Evolutionary conservation across 2,329 filamentous ascomycete genomes (phyloP).

Genomic region (Penicillium hordei): DNA sequence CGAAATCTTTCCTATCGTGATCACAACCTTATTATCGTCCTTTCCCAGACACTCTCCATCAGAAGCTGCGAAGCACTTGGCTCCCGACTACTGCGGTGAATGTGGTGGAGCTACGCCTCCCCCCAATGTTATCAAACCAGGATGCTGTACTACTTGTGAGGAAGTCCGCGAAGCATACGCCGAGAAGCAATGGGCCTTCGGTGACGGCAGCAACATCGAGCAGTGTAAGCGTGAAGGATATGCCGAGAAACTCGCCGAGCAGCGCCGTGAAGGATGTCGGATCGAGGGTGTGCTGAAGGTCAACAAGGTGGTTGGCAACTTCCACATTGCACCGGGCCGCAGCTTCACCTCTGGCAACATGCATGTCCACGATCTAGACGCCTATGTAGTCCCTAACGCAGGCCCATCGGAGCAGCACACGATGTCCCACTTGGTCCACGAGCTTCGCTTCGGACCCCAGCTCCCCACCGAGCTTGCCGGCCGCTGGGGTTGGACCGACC

Average conservation of each 20-base stretch:
- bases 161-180: constrained; percentile 96
- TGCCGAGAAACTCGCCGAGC: constrained; percentile 78
- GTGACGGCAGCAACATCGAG: constrained; percentile 85
- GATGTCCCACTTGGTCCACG: constrained; percentile 85
- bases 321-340: constrained; percentile 94
- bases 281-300: constrained; percentile 89
- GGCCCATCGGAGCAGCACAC: constrained; percentile 71
- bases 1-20: background rate
- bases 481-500: constrained; percentile 73
- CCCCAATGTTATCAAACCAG: constrained; percentile 68
- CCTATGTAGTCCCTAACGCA: constrained; percentile 71
- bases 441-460: constrained; percentile 88
- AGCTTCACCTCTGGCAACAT: constrained; percentile 95
- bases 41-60: constrained; percentile 63
- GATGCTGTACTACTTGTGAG: constrained; percentile 95
- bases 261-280: constrained; percentile 88
- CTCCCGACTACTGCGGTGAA: constrained; percentile 86
- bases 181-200: constrained; percentile 86
- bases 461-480: constrained; percentile 69
- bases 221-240: constrained; percentile 97
- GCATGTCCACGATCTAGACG: constrained; percentile 96
- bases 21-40: constrained; percentile 4
- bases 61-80: constrained; percentile 72
- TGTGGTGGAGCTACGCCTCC: constrained; percentile 84
- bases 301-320: constrained; percentile 98